phyloP scores from a whole-genome alignment of 75 land plant species.

The Sequoia sempervirens region DNA sequence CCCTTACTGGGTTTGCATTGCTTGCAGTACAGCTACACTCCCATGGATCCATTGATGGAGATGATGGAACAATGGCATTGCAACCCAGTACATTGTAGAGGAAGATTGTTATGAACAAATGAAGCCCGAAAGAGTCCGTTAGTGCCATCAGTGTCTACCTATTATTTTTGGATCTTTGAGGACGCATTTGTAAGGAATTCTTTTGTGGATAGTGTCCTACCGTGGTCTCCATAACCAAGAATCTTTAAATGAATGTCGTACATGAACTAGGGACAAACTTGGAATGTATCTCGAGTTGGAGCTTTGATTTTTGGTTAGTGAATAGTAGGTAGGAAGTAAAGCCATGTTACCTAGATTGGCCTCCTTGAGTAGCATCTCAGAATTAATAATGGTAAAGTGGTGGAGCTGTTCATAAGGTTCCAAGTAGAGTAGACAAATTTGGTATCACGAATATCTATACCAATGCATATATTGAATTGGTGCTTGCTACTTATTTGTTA shows the following conservation, averaged over 20 bases:
- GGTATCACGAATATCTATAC: not conserved
- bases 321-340: not conserved
- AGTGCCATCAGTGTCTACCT: too few species aligned
- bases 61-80: not conserved
- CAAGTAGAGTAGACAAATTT: not conserved
- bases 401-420: not conserved
- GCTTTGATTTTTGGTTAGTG: not conserved
- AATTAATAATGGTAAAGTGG: not conserved
- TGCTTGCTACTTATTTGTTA: not conserved
- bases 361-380: not conserved
- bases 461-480: not conserved
- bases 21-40: not conserved
- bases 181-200: not conserved
- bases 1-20: conserved; percentile 14
- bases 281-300: not conserved
- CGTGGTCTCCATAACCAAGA: not conserved
- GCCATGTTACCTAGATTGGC: not conserved
- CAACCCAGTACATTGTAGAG: not conserved
- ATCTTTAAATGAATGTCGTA: not conserved
- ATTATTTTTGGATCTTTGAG: not conserved
- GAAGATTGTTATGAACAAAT: not conserved
- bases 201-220: not conserved
- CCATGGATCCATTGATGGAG: not conserved
- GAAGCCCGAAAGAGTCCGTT: not conserved
- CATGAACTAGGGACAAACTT: not conserved